Evolutionary conservation across 2,329 filamentous ascomycete genomes (phyloP).

Genomic region (Beauveria rudraprayagi): DNA sequence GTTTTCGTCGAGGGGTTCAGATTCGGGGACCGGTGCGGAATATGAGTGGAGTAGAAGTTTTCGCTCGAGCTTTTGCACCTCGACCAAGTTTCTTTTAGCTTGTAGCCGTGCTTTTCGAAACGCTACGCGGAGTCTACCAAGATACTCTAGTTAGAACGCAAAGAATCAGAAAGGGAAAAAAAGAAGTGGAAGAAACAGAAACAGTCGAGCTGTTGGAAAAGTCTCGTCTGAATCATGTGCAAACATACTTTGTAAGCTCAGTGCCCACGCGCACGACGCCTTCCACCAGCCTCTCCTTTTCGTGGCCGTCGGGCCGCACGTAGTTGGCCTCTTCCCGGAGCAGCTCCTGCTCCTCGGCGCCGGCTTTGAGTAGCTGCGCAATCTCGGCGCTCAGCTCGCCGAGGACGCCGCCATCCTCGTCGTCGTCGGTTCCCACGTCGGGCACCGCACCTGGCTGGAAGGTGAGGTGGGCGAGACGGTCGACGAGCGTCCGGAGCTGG

Average conservation of each 20-base stretch:
- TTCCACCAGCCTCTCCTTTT: slow-evolving; percentile 58
- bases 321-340: slow-evolving; percentile 71
- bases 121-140: slow-evolving; percentile 45
- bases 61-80: slow-evolving; percentile 68
- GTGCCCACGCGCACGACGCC: slow-evolving; percentile 57
- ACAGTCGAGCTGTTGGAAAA: no score
- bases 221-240: no score
- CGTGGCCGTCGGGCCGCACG: slow-evolving; percentile 45
- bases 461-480: slow-evolving; percentile 48
- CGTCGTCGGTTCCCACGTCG: slow-evolving; percentile 37
- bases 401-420: slow-evolving; percentile 47
- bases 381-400: slow-evolving; percentile 76
- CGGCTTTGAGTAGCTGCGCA: slow-evolving; percentile 64
- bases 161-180: background rate
- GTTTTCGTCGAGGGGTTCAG: slow-evolving; percentile 22
- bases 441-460: slow-evolving; percentile 50
- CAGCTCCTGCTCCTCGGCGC: slow-evolving; percentile 77
- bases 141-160: slow-evolving; percentile 4
- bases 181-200: no score
- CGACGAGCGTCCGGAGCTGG: slow-evolving; percentile 51
- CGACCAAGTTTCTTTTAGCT: slow-evolving; percentile 66
- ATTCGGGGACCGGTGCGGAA: slow-evolving; percentile 33
- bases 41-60: slow-evolving; percentile 65
- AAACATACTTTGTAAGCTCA: slow-evolving; percentile 60
- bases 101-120: slow-evolving; percentile 78